Percentiles rank a stretch among this genome's conserved stretches.
These are phyloP conservation scores for Claviceps sp. DNA, from an alignment of 2,329 filamentous ascomycete genomes.

Conservation along the genomic window DNA sequence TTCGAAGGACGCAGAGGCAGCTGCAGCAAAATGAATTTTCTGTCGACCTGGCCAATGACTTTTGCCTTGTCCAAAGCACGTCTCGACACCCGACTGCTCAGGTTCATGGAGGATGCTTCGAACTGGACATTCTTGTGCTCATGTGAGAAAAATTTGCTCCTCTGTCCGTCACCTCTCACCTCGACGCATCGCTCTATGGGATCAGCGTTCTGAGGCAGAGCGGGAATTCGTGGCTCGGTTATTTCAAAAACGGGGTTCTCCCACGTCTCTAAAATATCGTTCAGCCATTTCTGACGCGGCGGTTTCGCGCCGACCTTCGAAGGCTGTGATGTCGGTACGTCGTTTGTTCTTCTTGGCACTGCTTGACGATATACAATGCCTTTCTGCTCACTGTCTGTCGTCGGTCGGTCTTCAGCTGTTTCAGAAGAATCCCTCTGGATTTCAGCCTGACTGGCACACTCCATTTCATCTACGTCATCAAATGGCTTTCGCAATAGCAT, in stretches of 20 bases:
- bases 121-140: slow-evolving; percentile 13
- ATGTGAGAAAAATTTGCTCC: slow-evolving; percentile 5
- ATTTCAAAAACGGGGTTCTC: slow-evolving; percentile 61
- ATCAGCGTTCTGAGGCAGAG: slow-evolving; percentile 14
- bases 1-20: slow-evolving; percentile 22
- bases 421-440: too few relatives aligned
- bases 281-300: slow-evolving; percentile 39
- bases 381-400: background rate
- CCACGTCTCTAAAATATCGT: slow-evolving; percentile 50
- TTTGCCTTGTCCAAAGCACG: slow-evolving; percentile 43
- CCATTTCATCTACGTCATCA: slow-evolving; percentile 15
- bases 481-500: slow-evolving; percentile 33
- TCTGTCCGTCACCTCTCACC: slow-evolving; percentile 1
- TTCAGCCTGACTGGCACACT: too few relatives aligned
- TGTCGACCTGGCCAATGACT: slow-evolving; percentile 73
- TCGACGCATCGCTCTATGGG: background rate
- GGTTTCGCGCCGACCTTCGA: slow-evolving; percentile 4
- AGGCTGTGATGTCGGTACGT: background rate
- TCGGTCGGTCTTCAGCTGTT: background rate
- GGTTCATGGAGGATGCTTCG: slow-evolving; percentile 15
- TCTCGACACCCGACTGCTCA: slow-evolving; percentile 45
- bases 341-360: background rate
- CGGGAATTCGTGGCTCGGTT: slow-evolving; percentile 31
- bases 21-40: slow-evolving; percentile 72
- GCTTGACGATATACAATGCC: background rate